Evolutionary conservation across 331 rosid species (phyloP).

Genomic region (Phaseolus coccineus): DNA sequence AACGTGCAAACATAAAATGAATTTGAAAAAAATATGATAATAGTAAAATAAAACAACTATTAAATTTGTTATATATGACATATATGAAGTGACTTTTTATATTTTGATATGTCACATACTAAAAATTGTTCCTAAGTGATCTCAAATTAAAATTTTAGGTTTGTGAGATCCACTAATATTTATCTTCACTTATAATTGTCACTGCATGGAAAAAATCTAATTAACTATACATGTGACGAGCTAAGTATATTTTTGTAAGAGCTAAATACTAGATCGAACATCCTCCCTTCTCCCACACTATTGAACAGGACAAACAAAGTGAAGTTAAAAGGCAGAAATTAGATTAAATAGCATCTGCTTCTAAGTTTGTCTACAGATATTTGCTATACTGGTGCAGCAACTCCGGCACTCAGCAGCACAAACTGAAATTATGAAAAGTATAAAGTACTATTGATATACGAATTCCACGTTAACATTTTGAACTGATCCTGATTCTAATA

Average conservation of each 20-base stretch:
- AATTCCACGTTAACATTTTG: constrained; percentile 28
- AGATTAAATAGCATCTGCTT: constrained; percentile 23
- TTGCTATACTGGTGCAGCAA: constrained; percentile 44
- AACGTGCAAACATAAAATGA: no score
- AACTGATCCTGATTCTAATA: constrained; percentile 33
- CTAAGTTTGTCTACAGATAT: constrained; percentile 13
- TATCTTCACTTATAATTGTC: no score
- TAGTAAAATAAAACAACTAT: no score
- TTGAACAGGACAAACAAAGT: background rate
- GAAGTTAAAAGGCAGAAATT: constrained; percentile 10
- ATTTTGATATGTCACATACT: no score
- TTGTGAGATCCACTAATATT: no score
- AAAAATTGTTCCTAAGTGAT: no score
- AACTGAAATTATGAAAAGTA: constrained; percentile 28
- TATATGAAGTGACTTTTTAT: no score
- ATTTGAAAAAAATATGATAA: no score
- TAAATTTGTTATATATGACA: no score
- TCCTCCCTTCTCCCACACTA: background rate
- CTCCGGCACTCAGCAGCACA: constrained; percentile 43
- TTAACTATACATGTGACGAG: background rate
- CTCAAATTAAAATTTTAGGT: no score
- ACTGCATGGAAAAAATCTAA: constrained; percentile 10
- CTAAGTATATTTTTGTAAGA: background rate
- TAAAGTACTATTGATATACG: constrained; percentile 22
- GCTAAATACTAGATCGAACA: background rate